Percentiles rank a stretch among this genome's conserved stretches.
These are phyloP conservation scores for Hordeum vulgare DNA, from an alignment of 176 grass and related monocot species.

Conservation along the genomic window DNA sequence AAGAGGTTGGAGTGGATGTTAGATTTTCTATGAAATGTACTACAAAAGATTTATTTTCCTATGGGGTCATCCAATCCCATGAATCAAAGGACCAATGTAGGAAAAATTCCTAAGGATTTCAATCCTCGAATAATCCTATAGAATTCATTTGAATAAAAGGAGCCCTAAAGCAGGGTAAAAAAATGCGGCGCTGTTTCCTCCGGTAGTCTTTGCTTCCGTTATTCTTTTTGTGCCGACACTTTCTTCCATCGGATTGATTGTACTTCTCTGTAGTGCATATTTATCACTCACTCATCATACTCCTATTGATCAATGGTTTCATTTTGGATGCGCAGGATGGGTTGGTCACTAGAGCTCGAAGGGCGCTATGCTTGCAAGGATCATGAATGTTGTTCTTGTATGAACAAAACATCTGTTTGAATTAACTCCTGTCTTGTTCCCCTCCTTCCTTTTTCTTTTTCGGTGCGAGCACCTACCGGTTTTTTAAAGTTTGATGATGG, in stretches of 20 bases:
- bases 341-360: neutral
- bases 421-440: slow-evolving; percentile 29
- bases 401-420: slow-evolving; percentile 27
- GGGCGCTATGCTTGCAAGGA: neutral
- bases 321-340: slow-evolving; percentile 19
- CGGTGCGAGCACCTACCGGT: neutral
- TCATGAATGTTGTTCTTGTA: slow-evolving; percentile 26
- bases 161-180: neutral
- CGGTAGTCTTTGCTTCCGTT: neutral
- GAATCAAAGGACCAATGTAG: too few relatives aligned
- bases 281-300: neutral
- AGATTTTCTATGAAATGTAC: too few relatives aligned
- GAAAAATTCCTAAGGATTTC: too few relatives aligned
- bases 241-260: neutral
- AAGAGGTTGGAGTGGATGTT: too few relatives aligned
- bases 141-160: too few relatives aligned
- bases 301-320: neutral
- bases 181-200: neutral
- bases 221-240: neutral
- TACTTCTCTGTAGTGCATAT: neutral
- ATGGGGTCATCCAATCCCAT: too few relatives aligned
- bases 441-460: neutral
- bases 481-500: slow-evolving; percentile 15
- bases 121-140: too few relatives aligned
- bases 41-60: too few relatives aligned